phyloP scores from a whole-genome alignment of 2,329 filamentous ascomycete genomes.

The Fusarium avenaceum region DNA sequence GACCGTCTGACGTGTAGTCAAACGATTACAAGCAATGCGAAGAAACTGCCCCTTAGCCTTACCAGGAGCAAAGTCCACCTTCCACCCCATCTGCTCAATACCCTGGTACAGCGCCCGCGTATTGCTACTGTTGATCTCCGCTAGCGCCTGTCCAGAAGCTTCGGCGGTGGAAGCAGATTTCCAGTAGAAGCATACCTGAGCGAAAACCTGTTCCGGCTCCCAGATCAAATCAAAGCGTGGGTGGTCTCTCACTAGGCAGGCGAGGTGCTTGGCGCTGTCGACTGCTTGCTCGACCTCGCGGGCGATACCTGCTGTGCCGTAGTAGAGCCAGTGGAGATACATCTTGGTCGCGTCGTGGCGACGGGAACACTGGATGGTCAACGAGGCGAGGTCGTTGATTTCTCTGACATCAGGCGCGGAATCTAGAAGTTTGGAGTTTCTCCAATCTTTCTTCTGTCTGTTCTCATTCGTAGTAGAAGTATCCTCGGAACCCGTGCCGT shows the following conservation, averaged over 20 bases:
- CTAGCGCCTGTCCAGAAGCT: background rate
- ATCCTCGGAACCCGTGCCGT: fast-evolving
- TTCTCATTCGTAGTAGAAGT: fast-evolving
- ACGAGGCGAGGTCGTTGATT: constrained; percentile 2
- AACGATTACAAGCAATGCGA: constrained; percentile 4
- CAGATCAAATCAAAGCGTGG: constrained; percentile 2
- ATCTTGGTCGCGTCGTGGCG: constrained; percentile 3
- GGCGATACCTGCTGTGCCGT: constrained; percentile 1
- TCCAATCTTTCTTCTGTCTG: background rate
- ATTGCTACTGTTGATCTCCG: background rate
- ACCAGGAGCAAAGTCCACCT: background rate
- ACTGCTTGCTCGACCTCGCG: constrained; percentile 1
- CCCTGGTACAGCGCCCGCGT: background rate
- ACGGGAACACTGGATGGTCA: constrained; percentile 2
- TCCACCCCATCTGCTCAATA: constrained; percentile 1
- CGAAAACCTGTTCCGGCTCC: background rate
- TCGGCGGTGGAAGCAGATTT: background rate
- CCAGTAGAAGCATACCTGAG: constrained; percentile 6
- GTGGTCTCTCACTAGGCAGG: background rate
- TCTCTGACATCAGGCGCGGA: background rate
- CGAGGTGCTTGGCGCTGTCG: background rate
- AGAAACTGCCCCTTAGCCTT: background rate
- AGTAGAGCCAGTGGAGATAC: constrained; percentile 5
- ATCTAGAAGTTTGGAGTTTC: background rate
- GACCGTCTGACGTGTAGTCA: background rate